Evolutionary conservation across 2,329 filamentous ascomycete genomes (phyloP), one percentile per base, ranked within the genome.

Genomic region (Penicillium freii): DNA sequence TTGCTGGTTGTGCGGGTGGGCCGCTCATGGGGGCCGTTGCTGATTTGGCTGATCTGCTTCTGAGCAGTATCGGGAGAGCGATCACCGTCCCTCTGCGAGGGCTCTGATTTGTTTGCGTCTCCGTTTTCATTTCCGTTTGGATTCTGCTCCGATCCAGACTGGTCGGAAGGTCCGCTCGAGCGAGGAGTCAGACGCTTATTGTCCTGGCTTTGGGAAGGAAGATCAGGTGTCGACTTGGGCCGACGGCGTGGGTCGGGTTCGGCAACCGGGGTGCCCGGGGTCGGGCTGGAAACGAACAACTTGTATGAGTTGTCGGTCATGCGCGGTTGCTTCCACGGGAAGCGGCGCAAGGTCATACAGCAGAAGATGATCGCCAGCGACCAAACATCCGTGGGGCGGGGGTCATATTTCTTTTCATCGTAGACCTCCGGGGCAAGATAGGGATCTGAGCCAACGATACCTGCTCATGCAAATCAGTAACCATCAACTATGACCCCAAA

Each of bases 351-450:
- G 5, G 91, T 94, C 94, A 99, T 99, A 80, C 94, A 99, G 76
- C 94, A 97, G 77, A 93, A 99, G 54, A 99, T 97, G 66, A 99
- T 99, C 19, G 93, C 94, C 58, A 99, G 81, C 11, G 94, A 99
- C 94, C 94, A 99, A 58, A 99, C 92, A 76, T 99, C 94, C 1
- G 93, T 91, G 7, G 92, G 91, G 61, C 92, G 89, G 1, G 94
- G 92, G 69, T 99, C 92, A 73, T 99, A 99, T 71, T 92, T 92
- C 63, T 89, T 87, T 61, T 92, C 86, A 63, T 97, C 92, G 69
- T 97, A 97, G 1, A 99, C 94, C 75, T 99, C 94, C 0, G 94
- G 94, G 0, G 94, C 94, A 43, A 99, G 84, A 72, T 99, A 99
- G 3, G 94, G 94, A 77, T 99, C 94, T 10, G 94, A 97, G 46